Conservation (phyloP, 1,284 basidiomycete genomes). For the Athelia sp. region DNA sequence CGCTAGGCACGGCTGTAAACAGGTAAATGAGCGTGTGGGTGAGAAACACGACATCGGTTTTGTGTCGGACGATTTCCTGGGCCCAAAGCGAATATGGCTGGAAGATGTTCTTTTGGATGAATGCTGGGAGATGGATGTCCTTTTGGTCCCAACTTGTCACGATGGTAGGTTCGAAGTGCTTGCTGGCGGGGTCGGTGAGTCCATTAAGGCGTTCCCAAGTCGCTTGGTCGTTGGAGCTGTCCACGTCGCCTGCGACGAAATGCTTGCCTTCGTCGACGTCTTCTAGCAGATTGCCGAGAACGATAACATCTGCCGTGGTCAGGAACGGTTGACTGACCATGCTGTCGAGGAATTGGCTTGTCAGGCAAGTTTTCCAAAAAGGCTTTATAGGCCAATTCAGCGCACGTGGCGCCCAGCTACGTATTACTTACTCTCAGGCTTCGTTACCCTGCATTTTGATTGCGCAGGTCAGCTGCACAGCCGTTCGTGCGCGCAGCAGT, state of each 20-base stretch:
- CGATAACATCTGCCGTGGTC: neutral
- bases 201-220: no score
- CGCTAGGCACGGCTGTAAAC: neutral
- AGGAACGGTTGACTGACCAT: neutral
- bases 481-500: no score
- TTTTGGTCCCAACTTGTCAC: no score
- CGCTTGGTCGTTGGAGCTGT: neutral
- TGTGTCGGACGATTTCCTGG: neutral
- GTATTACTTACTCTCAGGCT: no score
- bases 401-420: no score
- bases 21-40: neutral
- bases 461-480: no score
- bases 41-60: neutral
- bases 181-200: no score
- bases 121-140: neutral
- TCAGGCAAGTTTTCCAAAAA: no score
- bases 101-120: neutral
- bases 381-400: no score
- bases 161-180: no score
- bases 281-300: neutral
- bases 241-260: neutral
- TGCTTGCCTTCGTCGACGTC: neutral
- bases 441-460: no score
- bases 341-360: no score
- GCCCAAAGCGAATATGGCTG: neutral